phyloP scores from a whole-genome alignment of 1,284 basidiomycete species.

The Quambalaria eucalypti region DNA sequence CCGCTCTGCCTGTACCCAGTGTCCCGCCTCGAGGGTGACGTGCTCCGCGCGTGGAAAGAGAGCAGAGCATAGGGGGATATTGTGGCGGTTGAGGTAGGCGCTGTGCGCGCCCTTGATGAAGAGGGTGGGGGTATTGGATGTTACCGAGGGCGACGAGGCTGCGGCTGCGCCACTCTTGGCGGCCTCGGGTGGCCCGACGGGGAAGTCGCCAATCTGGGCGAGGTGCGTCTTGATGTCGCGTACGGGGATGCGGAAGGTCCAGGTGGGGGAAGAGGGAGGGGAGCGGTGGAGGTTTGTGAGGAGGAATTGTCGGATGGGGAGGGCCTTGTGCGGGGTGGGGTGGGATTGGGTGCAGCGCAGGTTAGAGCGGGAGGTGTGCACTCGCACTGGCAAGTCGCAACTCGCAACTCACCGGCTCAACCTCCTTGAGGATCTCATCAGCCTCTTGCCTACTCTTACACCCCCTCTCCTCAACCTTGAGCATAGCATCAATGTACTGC shows the following conservation, averaged over 20 bases:
- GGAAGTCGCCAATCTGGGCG: slow-evolving; percentile 64
- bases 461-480: slow-evolving; percentile 56
- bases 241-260: slow-evolving; percentile 65
- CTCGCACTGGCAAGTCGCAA: no score
- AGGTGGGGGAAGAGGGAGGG: slow-evolving; percentile 39
- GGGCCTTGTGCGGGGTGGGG: slow-evolving; percentile 48
- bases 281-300: slow-evolving; percentile 63
- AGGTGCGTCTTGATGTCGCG: slow-evolving; percentile 59
- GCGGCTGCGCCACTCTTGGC: slow-evolving; percentile 1
- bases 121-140: no score
- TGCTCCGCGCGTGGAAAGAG: slow-evolving; percentile 61
- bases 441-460: slow-evolving; percentile 60
- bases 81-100: slow-evolving; percentile 64
- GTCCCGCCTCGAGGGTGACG: slow-evolving; percentile 46
- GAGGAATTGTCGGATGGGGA: slow-evolving; percentile 64
- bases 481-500: slow-evolving; percentile 62
- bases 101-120: slow-evolving; percentile 63
- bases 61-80: slow-evolving; percentile 54
- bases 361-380: no score
- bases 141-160: not conserved
- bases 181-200: slow-evolving; percentile 53
- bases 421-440: slow-evolving; percentile 56
- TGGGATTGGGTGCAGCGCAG: not conserved
- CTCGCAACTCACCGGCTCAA: slow-evolving; percentile 51
- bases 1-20: slow-evolving; percentile 49